Base-by-base conservation (phyloP, 2,329 filamentous ascomycete species). In the Penicillium sp. region DNA sequence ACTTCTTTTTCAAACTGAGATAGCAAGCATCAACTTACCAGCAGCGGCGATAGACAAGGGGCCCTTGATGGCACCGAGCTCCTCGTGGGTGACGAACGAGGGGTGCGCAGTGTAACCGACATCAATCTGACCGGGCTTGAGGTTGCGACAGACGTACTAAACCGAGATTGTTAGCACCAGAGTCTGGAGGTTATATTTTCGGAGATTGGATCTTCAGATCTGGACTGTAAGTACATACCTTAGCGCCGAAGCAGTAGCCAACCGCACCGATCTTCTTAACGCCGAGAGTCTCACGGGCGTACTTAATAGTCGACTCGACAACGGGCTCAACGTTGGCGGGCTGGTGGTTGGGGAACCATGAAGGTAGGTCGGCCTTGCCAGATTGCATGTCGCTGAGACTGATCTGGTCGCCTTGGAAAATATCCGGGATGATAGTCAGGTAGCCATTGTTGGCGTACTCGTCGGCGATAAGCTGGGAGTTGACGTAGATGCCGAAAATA, bases 61-160 rank as follows among this genome's bases (percentile, higher is more conserved):
- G 0, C 84, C 86, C n/a, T 80, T 79, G 66, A 91, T 87, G 48
- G 81, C 83, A 17, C 78, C 77, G 49, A 91, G 82, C 74, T 91
- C 89, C 2, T 85, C 84, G 59, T 85, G 78, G 6, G 84, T 80
- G 31, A 94, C 84, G 65, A 92, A 92, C 27, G 86, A 89, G 0
- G 91, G 91, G 74, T 94, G 91, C 1, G 90, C 91, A 19, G 85
- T 76, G 75, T 82, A 94, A 40, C 89, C 90, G 53, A 84, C 89
- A 54, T 90, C 81, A 63, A 93, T 81, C 60, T 78, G 74, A 61
- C 85, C 85, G 56, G 80, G 80, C 77, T 82, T 75, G 68, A 86
- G 82, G 79, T 87, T 89, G 42, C 91, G 86, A 53, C 82, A 81
- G 35, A 90, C 84, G 72, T 89, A 92, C 84, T 88, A 49, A 19